Evolutionary conservation across 208 protist species (phyloP), one percentile per base, ranked within the genome.

Genomic region (Trypanosoma lewisi): DNA sequence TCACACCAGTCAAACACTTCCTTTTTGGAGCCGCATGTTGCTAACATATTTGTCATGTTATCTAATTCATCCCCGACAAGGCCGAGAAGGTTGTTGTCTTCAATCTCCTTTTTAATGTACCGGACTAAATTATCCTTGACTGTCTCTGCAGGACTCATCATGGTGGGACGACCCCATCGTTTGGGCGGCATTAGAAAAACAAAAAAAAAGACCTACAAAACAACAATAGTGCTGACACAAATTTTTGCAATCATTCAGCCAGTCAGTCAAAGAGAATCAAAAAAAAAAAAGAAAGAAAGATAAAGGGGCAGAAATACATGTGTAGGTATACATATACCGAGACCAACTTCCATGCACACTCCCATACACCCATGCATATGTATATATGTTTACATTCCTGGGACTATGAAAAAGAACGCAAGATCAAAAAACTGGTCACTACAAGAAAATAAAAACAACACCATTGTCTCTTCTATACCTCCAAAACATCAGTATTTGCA

Each of bases 401-500:
- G 6, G 2, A 30, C 2, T 41, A 41, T 41, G n/a, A n/a, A n/a
- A n/a, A n/a, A n/a, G n/a, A n/a, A n/a, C n/a, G n/a, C n/a, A n/a
- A n/a, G n/a, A n/a, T n/a, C n/a, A n/a, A n/a, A n/a, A n/a, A n/a
- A n/a, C n/a, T n/a, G n/a, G n/a, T n/a, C n/a, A n/a, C n/a, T n/a
- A n/a, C n/a, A n/a, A n/a, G n/a, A n/a, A n/a, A n/a, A n/a, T n/a
- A n/a, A n/a, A n/a, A n/a, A n/a, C 27, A 8, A 23, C 23, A 50
- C 4, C 27, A 0, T 49, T 50, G 61, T 17, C 36, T 61, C 12
- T 30, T 25, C 67, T 49, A 79, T 0, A 83, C 23, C 25, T 82
- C 58, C 45, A 93, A 37, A 19, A 96, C 78, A 27, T 91, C 84
- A 0, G 91, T 94, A 63, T 96, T 96, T 14, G 69, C 82, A 65